Base-by-base conservation (phyloP, 768 basidiomycete species). In the Russula olivacea region DNA sequence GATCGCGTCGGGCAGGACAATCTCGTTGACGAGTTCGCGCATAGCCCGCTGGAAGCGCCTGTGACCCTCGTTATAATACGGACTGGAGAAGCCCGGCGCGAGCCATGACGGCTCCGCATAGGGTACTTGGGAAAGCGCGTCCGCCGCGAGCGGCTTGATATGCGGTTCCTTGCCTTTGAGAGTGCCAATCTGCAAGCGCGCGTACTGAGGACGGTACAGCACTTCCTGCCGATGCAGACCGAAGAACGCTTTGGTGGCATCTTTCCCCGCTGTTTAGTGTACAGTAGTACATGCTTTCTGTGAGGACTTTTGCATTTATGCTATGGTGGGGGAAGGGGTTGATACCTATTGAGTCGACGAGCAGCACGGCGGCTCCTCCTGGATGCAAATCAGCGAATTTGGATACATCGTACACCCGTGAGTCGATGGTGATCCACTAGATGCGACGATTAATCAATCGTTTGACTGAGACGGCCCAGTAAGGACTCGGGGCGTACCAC, bases 31-130 rank as follows among this genome's bases (percentile, higher is more conserved):
- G 72, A 94, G 91, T 71, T 80, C 79, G 55, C 96, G 83, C 61
- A 90, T 81, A 0, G 81, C 87, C 60, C 77, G 81, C 69, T 94
- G 93, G 74, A 94, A 92, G 49, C 74, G 77, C 48, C 84, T 75
- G 69, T 94, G 93, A 23, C 81, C 80, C 4, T 86, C 87, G 25
- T 79, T 85, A 75, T 88, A 92, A 73, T 93, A 96, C 0, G 92
- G 88, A 63, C 79, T 86, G 65, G 80, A 77, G 77, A 81, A 91
- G 0, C 86, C 88, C 2, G 76, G 69, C 41, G 75, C 77, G 43
- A 93, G 81, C 90, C 91, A 94, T 0, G 87, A 85, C 8, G 93
- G 87, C 69, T 96, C 93, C 1, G 85, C 91, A 69, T 93, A 95
- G 0, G 93, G 93, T 0, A 94, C 84, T 63, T 78, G 76, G 9